Conservation (phyloP, 805 yeast genomes). For the Komagataella kurtzmanii region DNA sequence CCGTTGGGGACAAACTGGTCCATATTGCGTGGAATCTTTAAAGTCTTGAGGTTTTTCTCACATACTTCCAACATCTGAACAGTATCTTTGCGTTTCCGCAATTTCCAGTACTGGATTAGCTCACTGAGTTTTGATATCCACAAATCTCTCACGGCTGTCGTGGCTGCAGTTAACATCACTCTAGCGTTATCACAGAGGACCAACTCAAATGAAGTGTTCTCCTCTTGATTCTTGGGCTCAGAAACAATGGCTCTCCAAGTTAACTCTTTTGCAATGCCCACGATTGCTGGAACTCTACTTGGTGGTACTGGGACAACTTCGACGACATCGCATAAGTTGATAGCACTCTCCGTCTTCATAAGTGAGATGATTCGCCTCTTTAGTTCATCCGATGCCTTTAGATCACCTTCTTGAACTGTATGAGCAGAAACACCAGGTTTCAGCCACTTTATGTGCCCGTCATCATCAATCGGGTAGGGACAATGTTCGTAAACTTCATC, state of each 20-base stretch:
- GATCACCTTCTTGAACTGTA: conserved; percentile 37
- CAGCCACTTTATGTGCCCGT: conserved; percentile 54
- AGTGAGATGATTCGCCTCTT: conserved; percentile 47
- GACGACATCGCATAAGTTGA: conserved; percentile 43
- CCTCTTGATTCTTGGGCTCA: conserved; percentile 6
- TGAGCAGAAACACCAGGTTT: conserved; percentile 18
- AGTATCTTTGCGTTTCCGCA: conserved; percentile 26
- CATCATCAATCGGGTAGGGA: conserved; percentile 39
- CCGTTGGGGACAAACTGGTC: conserved; percentile 32
- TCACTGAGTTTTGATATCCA: conserved; percentile 49
- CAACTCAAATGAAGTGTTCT: conserved; percentile 41
- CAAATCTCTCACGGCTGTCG: conserved; percentile 31
- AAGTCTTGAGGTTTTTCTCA: conserved; percentile 26
- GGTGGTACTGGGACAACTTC: conserved; percentile 21
- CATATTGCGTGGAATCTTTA: conserved; percentile 21
- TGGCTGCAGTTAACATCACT: conserved; percentile 44
- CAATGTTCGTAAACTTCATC: conserved; percentile 31
- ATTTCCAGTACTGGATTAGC: conserved; percentile 46
- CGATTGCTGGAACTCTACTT: conserved; percentile 5
- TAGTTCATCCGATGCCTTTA: conserved; percentile 46
- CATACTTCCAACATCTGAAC: conserved; percentile 21
- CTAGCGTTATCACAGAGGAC: conserved; percentile 28
- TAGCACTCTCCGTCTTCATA: conserved; percentile 40
- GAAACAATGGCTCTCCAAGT: conserved; percentile 15
- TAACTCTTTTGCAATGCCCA: conserved; percentile 14